Evolutionary conservation across 2,329 filamentous ascomycete species (phyloP), one percentile per base, ranked within the genome.

Genomic region (Stemphylium vesicarium): DNA sequence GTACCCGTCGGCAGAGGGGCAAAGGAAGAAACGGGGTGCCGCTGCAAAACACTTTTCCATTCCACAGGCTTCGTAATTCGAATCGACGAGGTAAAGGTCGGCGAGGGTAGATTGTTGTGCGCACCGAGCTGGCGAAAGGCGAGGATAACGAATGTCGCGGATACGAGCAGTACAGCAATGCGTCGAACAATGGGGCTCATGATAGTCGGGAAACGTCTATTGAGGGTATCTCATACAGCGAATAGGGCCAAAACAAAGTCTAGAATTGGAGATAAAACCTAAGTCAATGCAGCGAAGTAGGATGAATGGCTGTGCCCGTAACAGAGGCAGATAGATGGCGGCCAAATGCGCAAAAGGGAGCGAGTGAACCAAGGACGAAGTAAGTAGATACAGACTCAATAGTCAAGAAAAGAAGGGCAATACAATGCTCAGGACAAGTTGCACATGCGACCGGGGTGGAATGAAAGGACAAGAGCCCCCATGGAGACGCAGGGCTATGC

Each of bases 1-100:
- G 50, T 60, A 20, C 69, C 73, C 9, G 65, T 67, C 3, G 75
- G 75, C 15, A 77, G 59, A 9, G 69, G 33, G 3, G 68, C 67
- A 11, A 69, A 68, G 11, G 69, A 71, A 5, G 69, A 48, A 6
- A 77, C 62, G 1, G 74, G 71, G 39, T 74, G 67, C 13, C 60
- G 67, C 20, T 66, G 53, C 4, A 69, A 65, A 11, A 76, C 50
- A 20, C 71, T 58, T 46, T 69, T 74, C 75, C 74, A 77, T 45
- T 54, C 57, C 16, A 76, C 56, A 13, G 72, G 71, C 11, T 62
- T 48, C n/a, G 64, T 59, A 36, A 75, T 64, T 47, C 51, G 60
- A 32, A 29, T 56, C 8, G 69, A 73, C 2, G 69, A 68, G 24
- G 60, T 71, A 33, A 44, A 53, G 35, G 56, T 69, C 26, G 66